A percentile compares a stretch with the other conserved stretches of the same genome.
Conservation (phyloP, 805 yeast genomes). For the Saccharomycopsis schoenii region DNA sequence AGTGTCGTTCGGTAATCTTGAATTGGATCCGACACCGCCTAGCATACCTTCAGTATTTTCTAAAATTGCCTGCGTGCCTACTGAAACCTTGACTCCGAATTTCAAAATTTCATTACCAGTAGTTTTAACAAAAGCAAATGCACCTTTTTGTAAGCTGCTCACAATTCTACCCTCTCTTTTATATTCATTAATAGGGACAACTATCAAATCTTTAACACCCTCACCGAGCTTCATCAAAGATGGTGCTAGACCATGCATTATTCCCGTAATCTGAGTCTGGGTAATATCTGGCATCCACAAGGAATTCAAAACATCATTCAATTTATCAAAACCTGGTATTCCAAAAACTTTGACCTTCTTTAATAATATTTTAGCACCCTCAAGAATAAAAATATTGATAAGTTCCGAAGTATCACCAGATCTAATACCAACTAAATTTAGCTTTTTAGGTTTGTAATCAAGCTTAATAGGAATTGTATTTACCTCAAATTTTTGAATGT, state of each 20-base stretch:
- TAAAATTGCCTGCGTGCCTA: constrained; percentile 75
- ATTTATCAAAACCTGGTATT: constrained; percentile 56
- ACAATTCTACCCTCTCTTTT: constrained; percentile 60
- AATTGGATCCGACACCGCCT: constrained; percentile 62
- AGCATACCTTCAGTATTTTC: constrained; percentile 72
- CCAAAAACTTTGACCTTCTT: constrained; percentile 62
- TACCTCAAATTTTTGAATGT: constrained; percentile 58
- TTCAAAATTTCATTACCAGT: constrained; percentile 74
- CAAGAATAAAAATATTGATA: constrained; percentile 79
- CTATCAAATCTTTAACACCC: constrained; percentile 64
- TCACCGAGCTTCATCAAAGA: constrained; percentile 70
- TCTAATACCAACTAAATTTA: constrained; percentile 74
- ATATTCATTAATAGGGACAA: constrained; percentile 67
- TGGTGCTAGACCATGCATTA: constrained; percentile 78
- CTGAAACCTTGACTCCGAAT: constrained; percentile 75
- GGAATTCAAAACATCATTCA: constrained; percentile 47
- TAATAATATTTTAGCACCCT: constrained; percentile 68
- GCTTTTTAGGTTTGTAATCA: constrained; percentile 86
- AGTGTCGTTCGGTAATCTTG: constrained; percentile 25
- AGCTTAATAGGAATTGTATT: constrained; percentile 52
- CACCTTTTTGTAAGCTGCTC: constrained; percentile 67
- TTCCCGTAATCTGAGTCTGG: constrained; percentile 69
- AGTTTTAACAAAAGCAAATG: constrained; percentile 59
- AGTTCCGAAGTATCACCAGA: constrained; percentile 84
- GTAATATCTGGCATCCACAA: constrained; percentile 85